These are phyloP conservation scores for Omphalea diandra DNA, from an alignment of 441 rosid species.

Conservation along the genomic window DNA sequence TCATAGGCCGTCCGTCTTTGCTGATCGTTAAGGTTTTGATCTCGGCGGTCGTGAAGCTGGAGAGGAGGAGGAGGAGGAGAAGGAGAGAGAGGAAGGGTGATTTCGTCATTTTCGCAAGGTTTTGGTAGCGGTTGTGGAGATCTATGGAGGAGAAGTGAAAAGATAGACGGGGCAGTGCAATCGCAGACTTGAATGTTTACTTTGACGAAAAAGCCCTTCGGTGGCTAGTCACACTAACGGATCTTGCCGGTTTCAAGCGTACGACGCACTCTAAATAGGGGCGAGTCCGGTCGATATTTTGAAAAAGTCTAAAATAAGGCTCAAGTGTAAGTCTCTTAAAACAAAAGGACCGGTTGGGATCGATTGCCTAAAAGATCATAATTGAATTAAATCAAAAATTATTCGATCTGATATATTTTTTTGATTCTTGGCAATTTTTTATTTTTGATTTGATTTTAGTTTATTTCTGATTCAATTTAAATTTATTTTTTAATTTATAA, in stretches of 20 bases:
- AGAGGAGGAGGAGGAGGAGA: constrained; percentile 32
- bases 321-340: too few species aligned
- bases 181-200: too few species aligned
- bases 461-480: too few species aligned
- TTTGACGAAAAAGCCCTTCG: neutral
- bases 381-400: too few species aligned
- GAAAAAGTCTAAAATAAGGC: too few species aligned
- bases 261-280: neutral
- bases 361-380: too few species aligned
- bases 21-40: constrained; percentile 71
- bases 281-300: too few species aligned
- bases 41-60: constrained; percentile 60
- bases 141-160: neutral
- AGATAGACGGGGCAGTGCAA: neutral
- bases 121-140: neutral
- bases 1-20: constrained; percentile 76
- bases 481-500: too few species aligned
- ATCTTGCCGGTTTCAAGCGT: neutral
- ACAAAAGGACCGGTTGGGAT: too few species aligned
- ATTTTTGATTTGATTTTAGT: too few species aligned
- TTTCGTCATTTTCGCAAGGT: constrained; percentile 37
- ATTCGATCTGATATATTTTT: too few species aligned
- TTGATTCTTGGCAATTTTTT: too few species aligned
- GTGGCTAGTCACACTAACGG: neutral
- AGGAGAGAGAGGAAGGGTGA: constrained; percentile 33